phyloP scores from a whole-genome alignment of 768 basidiomycete genomes.

The Pleurotus djamor region DNA sequence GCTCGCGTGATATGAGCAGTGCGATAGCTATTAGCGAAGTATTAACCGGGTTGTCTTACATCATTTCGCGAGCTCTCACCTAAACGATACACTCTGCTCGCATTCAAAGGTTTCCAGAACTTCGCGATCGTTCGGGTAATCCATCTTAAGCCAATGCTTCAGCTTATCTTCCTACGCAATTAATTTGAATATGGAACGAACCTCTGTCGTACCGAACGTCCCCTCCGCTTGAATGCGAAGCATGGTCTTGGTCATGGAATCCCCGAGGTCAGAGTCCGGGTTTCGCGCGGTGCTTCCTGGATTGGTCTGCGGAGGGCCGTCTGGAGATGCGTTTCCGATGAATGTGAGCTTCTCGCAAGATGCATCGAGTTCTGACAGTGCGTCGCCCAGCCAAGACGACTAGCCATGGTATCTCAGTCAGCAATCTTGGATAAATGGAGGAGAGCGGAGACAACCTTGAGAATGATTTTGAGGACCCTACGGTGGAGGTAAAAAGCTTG shows the following conservation, averaged over 20 bases:
- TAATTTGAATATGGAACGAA: slow-evolving; percentile 21
- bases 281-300: slow-evolving; percentile 22
- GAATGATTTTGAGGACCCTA: slow-evolving; percentile 79
- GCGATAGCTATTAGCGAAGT: slow-evolving; percentile 58
- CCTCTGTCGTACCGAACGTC: slow-evolving; percentile 85
- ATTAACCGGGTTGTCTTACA: neutral
- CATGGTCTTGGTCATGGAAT: slow-evolving; percentile 46
- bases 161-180: neutral
- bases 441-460: slow-evolving; percentile 54
- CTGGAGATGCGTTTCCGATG: slow-evolving; percentile 64
- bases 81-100: slow-evolving; percentile 59
- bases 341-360: slow-evolving; percentile 86
- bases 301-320: slow-evolving; percentile 11
- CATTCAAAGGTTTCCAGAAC: slow-evolving; percentile 93
- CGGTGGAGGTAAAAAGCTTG: neutral
- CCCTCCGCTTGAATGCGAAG: slow-evolving; percentile 82
- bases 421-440: neutral
- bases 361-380: slow-evolving; percentile 87
- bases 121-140: slow-evolving; percentile 91
- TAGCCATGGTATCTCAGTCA: slow-evolving; percentile 12
- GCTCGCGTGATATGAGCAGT: slow-evolving; percentile 75
- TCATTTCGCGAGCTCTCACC: slow-evolving; percentile 38
- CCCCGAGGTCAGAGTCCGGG: slow-evolving; percentile 14
- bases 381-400: slow-evolving; percentile 94
- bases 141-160: slow-evolving; percentile 58